Evolutionary conservation across 192 early-diverging fungal species (phyloP).

Genomic region (Piromyces sp.): DNA sequence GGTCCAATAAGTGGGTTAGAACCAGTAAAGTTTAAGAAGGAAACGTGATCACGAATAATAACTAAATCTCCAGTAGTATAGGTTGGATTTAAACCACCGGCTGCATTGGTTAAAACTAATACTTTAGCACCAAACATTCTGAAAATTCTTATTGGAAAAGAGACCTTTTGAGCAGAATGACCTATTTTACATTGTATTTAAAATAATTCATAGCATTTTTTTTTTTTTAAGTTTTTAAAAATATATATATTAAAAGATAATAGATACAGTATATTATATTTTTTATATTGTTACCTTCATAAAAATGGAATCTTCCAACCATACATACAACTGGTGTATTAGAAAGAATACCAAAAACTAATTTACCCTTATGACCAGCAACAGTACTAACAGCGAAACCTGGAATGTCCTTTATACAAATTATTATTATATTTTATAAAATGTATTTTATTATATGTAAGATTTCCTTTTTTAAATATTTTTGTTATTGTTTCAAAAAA

Average conservation of each 20-base stretch:
- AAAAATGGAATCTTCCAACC: conserved; percentile 74
- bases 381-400: conserved; percentile 65
- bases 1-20: conserved; percentile 68
- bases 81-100: conserved; percentile 56
- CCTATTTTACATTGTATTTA: no score
- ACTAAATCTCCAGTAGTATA: conserved; percentile 76
- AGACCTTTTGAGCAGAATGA: conserved; percentile 54
- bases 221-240: no score
- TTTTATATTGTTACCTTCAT: no score
- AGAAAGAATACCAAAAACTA: conserved; percentile 70
- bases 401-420: conserved; percentile 42
- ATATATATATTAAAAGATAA: no score
- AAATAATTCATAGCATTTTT: no score
- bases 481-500: no score
- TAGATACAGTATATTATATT: no score
- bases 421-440: no score
- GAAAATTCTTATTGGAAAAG: conserved; percentile 76
- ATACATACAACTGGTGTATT: conserved; percentile 58
- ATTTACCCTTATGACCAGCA: conserved; percentile 54
- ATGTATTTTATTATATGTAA: no score
- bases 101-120: conserved; percentile 70
- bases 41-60: conserved; percentile 61
- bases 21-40: conserved; percentile 45
- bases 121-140: conserved; percentile 57
- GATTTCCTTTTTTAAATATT: no score